Percentiles rank a stretch among this genome's conserved stretches.
Evolutionary conservation across 2,329 filamentous ascomycete genomes (phyloP).

Genomic region (Leptographium lundbergii): DNA sequence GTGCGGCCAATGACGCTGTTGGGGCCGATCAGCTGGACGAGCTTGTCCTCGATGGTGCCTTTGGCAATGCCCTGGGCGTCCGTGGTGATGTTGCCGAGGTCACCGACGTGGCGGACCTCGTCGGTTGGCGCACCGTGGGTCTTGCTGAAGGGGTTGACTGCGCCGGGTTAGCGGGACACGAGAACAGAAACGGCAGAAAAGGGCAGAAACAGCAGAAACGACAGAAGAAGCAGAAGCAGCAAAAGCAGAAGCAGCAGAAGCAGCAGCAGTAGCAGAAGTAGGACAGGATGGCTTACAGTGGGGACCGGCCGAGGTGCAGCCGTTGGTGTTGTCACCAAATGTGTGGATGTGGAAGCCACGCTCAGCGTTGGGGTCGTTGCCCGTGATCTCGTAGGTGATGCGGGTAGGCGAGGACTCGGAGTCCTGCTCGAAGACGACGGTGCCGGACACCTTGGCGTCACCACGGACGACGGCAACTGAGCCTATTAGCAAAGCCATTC

Average conservation of each 20-base stretch:
- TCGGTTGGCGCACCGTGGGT: slow-evolving; percentile 80
- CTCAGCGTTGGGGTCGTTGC: slow-evolving; percentile 89
- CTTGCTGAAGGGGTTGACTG: slow-evolving; percentile 93
- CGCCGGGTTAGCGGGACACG: neutral
- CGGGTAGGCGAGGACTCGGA: slow-evolving; percentile 71
- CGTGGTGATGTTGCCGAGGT: slow-evolving; percentile 94
- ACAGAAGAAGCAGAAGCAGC: too few species aligned
- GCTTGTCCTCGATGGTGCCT: slow-evolving; percentile 66
- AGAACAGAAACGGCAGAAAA: neutral
- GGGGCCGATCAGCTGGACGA: slow-evolving; percentile 91
- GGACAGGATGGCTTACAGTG: slow-evolving; percentile 58
- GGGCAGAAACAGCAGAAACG: too few species aligned
- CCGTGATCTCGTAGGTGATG: slow-evolving; percentile 83
- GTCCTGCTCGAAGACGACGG: slow-evolving; percentile 88
- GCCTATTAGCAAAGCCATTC: neutral
- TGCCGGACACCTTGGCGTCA: slow-evolving; percentile 90
- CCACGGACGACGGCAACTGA: slow-evolving; percentile 92
- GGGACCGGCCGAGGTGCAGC: slow-evolving; percentile 94
- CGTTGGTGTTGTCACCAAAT: slow-evolving; percentile 99
- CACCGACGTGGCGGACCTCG: slow-evolving; percentile 83
- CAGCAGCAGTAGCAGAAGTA: too few species aligned
- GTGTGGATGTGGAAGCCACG: slow-evolving; percentile 98
- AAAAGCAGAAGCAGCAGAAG: too few species aligned
- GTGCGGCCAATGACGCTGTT: slow-evolving; percentile 94
- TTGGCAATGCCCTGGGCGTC: slow-evolving; percentile 83